Evolutionary conservation across 116 monocot species (phyloP), one percentile per base, ranked within the genome.

Genomic region (Cymodocea nodosa): DNA sequence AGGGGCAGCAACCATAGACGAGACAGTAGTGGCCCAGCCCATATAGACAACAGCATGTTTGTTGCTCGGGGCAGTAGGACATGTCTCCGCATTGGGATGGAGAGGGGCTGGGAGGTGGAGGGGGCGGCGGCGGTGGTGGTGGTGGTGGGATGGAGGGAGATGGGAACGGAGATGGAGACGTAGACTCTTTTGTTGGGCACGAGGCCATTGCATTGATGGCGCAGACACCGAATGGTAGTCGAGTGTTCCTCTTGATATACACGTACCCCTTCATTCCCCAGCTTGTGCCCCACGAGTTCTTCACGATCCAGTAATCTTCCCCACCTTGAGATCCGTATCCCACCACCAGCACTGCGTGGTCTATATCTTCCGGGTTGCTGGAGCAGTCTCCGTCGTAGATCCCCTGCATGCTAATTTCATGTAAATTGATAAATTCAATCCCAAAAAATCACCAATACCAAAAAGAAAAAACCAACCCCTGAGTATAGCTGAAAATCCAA

Each of bases 261-360:
- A 76, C 71, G 44, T 76, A 76, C 2, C 76, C 76, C 11, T 62
- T 50, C 66, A 64, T 64, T 13, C 76, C 76, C 76, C 76, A 76
- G 16, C 14, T 59, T 0, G 60, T 15, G 0, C 76, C 76, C 76
- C 76, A 76, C 7, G 76, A 76, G 71, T 83, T 83, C 73, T 76
- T 83, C 73, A 83, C 83, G 18, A 79, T 79, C 23, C 62, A 63
- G 70, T 79, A 83, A 2, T 82, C 71, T 6, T 68, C 12, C 71
- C 51, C 71, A 70, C 52, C 70, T 77, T 19, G 50, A 53, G 53
- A 53, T 53, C 53, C 53, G 63, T 79, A 85, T 14, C 85, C 85
- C 4, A 81, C 76, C 0, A 81, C 60, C 59, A 81, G 17, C 48
- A 81, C 72, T 22, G 85, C 85, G 73, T 85, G 85, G 19, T 84